Evolutionary conservation across 2,329 filamentous ascomycete species (phyloP), one percentile per base, ranked within the genome.

Genomic region (Pezicula rhizophila): DNA sequence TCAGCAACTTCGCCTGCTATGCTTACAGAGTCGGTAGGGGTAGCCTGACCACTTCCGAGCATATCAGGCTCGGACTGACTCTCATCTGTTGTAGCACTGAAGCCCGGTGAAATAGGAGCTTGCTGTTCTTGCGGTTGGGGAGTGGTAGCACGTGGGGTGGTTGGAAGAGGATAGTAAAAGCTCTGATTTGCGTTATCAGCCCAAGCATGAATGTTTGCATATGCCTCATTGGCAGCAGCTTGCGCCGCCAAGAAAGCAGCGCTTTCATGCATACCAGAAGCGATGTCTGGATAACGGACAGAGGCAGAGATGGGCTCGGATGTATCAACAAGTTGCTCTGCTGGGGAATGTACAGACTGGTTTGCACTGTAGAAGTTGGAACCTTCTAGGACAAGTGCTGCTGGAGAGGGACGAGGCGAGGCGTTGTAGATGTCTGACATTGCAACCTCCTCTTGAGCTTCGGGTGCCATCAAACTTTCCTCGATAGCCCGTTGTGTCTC

Each of bases 181-280:
- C 73, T 72, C 8, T 69, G 46, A 33, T 59, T 60, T 8, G 60
- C 55, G 20, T 60, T 55, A 55, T 80, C 74, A 1, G 80, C 80
- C 80, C 81, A 84, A 0, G 80, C 81, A 60, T 84, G 79, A 55
- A 84, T 84, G 1, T 78, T 80, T 41, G 76, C 75, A 59, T 76
- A 83, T 1, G 76, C 73, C 12, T 76, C 72, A 33, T 61, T 54
- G 48, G 76, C 65, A 15, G 40, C 40, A 20, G 23, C 40, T 12
- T 28, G 40, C 23, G 40, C 40, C 14, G 40, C 40, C 25, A 23
- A 25, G 25, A 42, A 42, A 28, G 40, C 40, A 14, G 40, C 40
- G 26, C 20, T 69, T 63, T 55, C 77, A 70, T 38, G 74, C 71
- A 15, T 15, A 5, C 40, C 40, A 4, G 40, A 42, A 31, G 40